Conservation (phyloP, 768 basidiomycete species). For the Mycena chlorophos region DNA sequence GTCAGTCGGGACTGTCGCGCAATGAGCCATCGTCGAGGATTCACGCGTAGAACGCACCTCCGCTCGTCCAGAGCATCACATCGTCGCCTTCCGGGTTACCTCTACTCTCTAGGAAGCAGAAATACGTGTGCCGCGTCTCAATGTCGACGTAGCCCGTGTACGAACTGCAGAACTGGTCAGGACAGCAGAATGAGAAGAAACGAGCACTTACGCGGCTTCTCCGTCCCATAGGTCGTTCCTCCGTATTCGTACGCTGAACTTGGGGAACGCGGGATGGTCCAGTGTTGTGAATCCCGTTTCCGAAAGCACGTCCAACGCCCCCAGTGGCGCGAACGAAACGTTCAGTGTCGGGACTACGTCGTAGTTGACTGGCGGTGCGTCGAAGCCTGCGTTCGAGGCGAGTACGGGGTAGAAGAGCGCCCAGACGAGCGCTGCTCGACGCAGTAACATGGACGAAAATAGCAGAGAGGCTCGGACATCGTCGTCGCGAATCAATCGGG, state of each 20-base stretch:
- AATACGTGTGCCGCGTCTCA: slow-evolving; percentile 48
- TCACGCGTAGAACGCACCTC: slow-evolving; percentile 37
- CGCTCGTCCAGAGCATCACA: slow-evolving; percentile 52
- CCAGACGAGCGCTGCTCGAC: too few species aligned
- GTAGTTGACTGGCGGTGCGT: background rate
- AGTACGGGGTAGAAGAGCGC: too few species aligned
- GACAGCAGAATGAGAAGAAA: background rate
- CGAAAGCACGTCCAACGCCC: slow-evolving; percentile 35
- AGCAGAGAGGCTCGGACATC: too few species aligned
- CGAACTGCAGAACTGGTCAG: slow-evolving; percentile 25
- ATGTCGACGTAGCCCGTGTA: slow-evolving; percentile 54
- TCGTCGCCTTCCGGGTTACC: slow-evolving; percentile 45
- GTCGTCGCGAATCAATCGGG: too few species aligned
- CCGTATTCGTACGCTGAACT: slow-evolving; percentile 58
- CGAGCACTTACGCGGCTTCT: slow-evolving; percentile 29
- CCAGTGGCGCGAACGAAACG: slow-evolving; percentile 32
- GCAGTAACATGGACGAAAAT: too few species aligned
- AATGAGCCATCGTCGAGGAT: too few species aligned
- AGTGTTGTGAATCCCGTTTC: slow-evolving; percentile 38
- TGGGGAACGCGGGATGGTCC: slow-evolving; percentile 50
- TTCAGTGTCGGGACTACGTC: background rate
- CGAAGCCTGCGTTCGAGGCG: background rate
- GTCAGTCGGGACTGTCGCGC: too few species aligned
- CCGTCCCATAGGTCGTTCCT: slow-evolving; percentile 58
- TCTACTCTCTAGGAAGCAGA: slow-evolving; percentile 60